Percentiles rank a stretch among this genome's conserved stretches.
phyloP scores from a whole-genome alignment of 441 rosid genomes.

The Populus hybrid region DNA sequence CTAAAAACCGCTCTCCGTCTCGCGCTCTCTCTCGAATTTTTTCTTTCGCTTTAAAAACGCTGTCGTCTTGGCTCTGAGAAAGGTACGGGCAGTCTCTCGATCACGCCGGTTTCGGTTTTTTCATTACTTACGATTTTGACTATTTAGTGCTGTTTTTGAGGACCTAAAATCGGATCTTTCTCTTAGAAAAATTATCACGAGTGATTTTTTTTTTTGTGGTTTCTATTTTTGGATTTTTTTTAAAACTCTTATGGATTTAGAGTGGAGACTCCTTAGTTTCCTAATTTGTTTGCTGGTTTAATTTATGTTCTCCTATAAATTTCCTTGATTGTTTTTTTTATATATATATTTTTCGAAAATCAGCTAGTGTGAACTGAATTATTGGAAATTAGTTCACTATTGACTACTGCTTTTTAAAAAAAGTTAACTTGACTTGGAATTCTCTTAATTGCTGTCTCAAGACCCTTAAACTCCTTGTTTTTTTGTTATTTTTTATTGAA shows the following conservation, averaged over 20 bases:
- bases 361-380: constrained; percentile 1
- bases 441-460: constrained; percentile 1
- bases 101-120: constrained; percentile 10
- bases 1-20: not conserved
- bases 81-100: constrained; percentile 16
- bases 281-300: too few relatives aligned
- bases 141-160: constrained; percentile 22
- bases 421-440: constrained; percentile 4
- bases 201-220: constrained; percentile 8
- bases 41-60: constrained; percentile 8
- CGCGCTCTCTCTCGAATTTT: not conserved
- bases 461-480: not conserved
- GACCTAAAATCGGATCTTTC: constrained; percentile 54
- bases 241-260: too few relatives aligned
- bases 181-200: constrained; percentile 6
- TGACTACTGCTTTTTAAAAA: constrained; percentile 1
- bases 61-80: constrained; percentile 7
- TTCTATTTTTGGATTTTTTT: too few relatives aligned
- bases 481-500: not conserved
- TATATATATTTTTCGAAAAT: not conserved
- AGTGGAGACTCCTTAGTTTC: too few relatives aligned
- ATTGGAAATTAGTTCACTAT: constrained; percentile 4
- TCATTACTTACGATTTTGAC: constrained; percentile 8
- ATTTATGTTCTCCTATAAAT: too few relatives aligned
- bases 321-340: too few relatives aligned